A percentile compares a stretch with the other conserved stretches of the same genome.
Conservation (phyloP, 352 stramenopile genomes). For the Globisporangium ultimum region DNA sequence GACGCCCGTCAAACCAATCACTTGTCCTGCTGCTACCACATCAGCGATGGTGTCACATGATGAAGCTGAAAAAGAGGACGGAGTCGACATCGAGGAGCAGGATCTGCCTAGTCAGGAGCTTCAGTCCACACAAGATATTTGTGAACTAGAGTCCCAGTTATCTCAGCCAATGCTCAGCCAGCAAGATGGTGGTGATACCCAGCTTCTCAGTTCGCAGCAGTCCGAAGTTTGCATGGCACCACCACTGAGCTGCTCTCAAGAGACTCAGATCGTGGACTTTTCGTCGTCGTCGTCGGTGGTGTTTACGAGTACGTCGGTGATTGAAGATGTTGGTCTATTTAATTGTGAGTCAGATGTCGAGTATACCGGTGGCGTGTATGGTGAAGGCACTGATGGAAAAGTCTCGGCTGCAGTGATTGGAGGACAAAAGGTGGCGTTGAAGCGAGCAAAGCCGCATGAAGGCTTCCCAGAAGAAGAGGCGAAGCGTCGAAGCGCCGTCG, state of each 20-base stretch:
- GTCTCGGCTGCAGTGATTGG: constrained; percentile 72
- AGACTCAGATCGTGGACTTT: constrained; percentile 10
- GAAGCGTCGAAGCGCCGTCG: constrained; percentile 74
- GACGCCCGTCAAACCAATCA: constrained; percentile 8
- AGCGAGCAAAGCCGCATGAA: constrained; percentile 75
- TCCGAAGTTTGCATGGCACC: constrained; percentile 1
- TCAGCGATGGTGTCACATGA: not conserved
- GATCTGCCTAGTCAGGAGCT: not conserved
- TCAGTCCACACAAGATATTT: constrained; percentile 2
- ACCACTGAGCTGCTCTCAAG: constrained; percentile 15
- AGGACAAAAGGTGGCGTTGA: constrained; percentile 81
- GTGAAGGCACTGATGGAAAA: constrained; percentile 82
- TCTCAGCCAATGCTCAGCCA: not conserved
- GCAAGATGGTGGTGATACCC: constrained; percentile 5
- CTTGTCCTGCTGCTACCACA: not conserved
- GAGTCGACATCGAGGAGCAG: not conserved
- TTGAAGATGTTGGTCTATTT: constrained; percentile 82
- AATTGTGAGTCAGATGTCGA: constrained; percentile 81
- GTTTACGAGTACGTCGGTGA: constrained; percentile 80
- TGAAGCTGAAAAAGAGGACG: constrained; percentile 1
- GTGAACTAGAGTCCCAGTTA: constrained; percentile 3
- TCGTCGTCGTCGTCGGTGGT: constrained; percentile 9
- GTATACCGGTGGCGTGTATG: constrained; percentile 79
- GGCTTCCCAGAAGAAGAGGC: constrained; percentile 70
- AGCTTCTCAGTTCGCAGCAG: constrained; percentile 12